phyloP scores from a whole-genome alignment of 768 basidiomycete genomes.

The Paxillus rubicundulus region DNA sequence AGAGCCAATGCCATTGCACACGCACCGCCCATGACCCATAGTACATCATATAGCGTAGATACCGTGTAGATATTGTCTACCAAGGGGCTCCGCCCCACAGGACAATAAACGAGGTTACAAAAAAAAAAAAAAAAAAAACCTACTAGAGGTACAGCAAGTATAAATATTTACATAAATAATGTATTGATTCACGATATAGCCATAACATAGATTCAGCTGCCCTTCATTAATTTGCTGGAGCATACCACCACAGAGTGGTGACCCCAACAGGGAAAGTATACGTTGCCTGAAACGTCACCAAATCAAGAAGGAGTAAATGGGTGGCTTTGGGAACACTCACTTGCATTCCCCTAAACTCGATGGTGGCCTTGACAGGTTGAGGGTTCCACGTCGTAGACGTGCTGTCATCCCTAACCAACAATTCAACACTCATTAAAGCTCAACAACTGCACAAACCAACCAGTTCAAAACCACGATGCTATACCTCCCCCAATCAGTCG shows the following conservation, averaged over 20 bases:
- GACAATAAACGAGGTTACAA: too few relatives aligned
- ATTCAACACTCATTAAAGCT: background rate
- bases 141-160: background rate
- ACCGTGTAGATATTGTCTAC: too few relatives aligned
- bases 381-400: constrained; percentile 47
- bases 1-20: too few relatives aligned
- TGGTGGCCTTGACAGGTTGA: constrained; percentile 52
- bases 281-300: constrained; percentile 41
- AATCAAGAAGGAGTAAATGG: background rate
- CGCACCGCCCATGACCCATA: too few relatives aligned
- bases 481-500: constrained; percentile 61
- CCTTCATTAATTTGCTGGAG: constrained; percentile 1
- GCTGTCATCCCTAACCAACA: constrained; percentile 43
- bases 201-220: background rate
- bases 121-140: too few relatives aligned
- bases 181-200: background rate
- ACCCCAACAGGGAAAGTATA: constrained; percentile 82
- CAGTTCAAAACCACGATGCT: constrained; percentile 75
- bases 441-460: constrained; percentile 24
- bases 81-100: too few relatives aligned
- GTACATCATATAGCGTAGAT: too few relatives aligned
- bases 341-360: constrained; percentile 62
- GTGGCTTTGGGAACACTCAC: constrained; percentile 28
- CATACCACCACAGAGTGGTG: constrained; percentile 54
- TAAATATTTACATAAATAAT: background rate